Conservation (phyloP, 306 rosid species). For the Prunus campanulata region DNA sequence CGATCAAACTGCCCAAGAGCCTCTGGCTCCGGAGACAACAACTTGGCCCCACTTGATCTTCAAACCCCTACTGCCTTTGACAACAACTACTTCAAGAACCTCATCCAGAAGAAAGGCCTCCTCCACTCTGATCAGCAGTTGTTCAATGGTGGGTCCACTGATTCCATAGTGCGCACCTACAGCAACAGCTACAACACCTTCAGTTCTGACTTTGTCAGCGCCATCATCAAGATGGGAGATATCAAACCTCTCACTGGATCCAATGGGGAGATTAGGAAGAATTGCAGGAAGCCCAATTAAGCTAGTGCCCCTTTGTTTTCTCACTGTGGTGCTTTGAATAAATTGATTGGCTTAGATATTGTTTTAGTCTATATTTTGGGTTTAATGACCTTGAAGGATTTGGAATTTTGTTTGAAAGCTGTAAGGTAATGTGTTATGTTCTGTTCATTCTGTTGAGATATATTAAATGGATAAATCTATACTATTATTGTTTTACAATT, state of each 20-base stretch:
- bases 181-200: conserved; percentile 32
- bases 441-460: too few relatives aligned
- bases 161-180: conserved; percentile 51
- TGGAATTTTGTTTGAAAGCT: too few relatives aligned
- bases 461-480: too few relatives aligned
- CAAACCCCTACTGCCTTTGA: conserved; percentile 58
- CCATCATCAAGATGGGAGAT: conserved; percentile 86
- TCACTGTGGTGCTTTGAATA: too few relatives aligned
- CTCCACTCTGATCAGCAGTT: conserved; percentile 87
- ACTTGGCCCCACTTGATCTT: conserved; percentile 74
- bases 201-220: conserved; percentile 48
- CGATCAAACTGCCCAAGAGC: conserved; percentile 55
- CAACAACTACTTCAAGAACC: conserved; percentile 68
- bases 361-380: too few relatives aligned
- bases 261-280: conserved; percentile 68
- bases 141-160: conserved; percentile 70
- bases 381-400: too few relatives aligned
- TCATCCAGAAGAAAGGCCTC: conserved; percentile 60
- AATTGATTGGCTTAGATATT: too few relatives aligned
- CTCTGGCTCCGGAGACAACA: conserved; percentile 77
- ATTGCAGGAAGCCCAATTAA: conserved; percentile 63
- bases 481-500: too few relatives aligned
- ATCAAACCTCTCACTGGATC: conserved; percentile 83
- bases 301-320: too few relatives aligned
- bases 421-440: too few relatives aligned